A percentile compares a stretch with the other conserved stretches of the same genome.
phyloP scores from a whole-genome alignment of 371 early-diverging fungal genomes.

The Mucor plumbeus region DNA sequence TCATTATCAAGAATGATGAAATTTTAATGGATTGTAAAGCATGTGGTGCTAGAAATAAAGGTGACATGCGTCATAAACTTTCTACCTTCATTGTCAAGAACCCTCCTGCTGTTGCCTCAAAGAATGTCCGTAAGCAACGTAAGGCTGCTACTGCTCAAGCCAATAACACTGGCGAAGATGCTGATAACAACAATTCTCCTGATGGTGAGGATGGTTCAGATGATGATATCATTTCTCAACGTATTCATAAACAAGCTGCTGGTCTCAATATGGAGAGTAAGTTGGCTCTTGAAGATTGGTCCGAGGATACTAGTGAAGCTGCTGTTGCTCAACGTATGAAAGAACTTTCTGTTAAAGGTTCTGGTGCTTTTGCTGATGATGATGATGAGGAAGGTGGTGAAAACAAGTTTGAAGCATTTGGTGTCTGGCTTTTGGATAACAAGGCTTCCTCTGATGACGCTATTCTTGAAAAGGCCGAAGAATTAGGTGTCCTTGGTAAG shows the following conservation, averaged over 20 bases:
- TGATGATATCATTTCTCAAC: slow-evolving; percentile 74
- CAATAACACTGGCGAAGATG: slow-evolving; percentile 51
- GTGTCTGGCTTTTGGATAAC: slow-evolving; percentile 67
- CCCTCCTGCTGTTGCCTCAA: slow-evolving; percentile 76
- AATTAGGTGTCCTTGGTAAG: slow-evolving; percentile 78
- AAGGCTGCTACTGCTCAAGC: slow-evolving; percentile 61
- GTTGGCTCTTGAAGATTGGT: slow-evolving; percentile 84
- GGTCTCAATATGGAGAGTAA: slow-evolving; percentile 65
- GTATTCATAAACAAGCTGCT: slow-evolving; percentile 75
- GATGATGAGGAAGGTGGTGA: slow-evolving; percentile 72
- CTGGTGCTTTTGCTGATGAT: slow-evolving; percentile 57
- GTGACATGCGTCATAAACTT: slow-evolving; percentile 92
- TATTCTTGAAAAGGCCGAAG: slow-evolving; percentile 78
- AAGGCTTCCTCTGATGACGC: slow-evolving; percentile 62
- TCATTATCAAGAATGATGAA: slow-evolving; percentile 54
- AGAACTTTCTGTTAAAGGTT: slow-evolving; percentile 64
- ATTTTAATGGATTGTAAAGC: slow-evolving; percentile 83
- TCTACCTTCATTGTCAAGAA: slow-evolving; percentile 91
- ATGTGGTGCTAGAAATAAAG: slow-evolving; percentile 87
- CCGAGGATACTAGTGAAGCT: slow-evolving; percentile 79
- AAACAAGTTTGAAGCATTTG: slow-evolving; percentile 75
- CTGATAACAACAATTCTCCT: slow-evolving; percentile 50
- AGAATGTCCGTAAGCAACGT: slow-evolving; percentile 74
- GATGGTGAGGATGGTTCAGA: slow-evolving; percentile 60
- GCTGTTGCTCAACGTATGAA: slow-evolving; percentile 82